These are phyloP conservation scores for Lodderomyces parapsilosis DNA, from an alignment of 1,139 yeast genomes.

Conservation along the genomic window DNA sequence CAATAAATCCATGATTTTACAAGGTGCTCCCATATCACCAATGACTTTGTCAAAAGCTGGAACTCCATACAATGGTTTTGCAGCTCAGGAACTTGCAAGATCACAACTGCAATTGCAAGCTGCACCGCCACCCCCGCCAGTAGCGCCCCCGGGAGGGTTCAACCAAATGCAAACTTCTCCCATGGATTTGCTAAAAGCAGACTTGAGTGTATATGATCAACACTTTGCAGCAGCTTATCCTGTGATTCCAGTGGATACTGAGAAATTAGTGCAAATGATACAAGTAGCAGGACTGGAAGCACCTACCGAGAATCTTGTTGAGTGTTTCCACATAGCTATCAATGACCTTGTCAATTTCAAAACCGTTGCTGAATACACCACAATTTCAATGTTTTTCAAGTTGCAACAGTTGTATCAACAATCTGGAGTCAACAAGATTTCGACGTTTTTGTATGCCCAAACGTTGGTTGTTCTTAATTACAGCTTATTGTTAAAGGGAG, in stretches of 20 bases:
- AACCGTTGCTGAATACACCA: conserved; percentile 25
- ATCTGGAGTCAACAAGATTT: conserved; percentile 25
- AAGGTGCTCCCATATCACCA: conserved; percentile 10
- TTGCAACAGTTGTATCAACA: conserved; percentile 47
- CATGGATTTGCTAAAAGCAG: conserved; percentile 16
- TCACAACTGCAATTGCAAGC: conserved; percentile 7
- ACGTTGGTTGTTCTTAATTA: conserved; percentile 56
- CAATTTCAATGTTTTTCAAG: conserved; percentile 38
- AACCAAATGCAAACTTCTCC: conserved; percentile 13
- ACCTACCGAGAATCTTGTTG: conserved; percentile 33
- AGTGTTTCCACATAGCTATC: conserved; percentile 51
- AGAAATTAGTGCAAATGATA: conserved; percentile 17
- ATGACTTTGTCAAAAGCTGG: conserved; percentile 13
- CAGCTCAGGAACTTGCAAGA: background rate
- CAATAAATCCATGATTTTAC: conserved; percentile 22
- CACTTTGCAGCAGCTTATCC: conserved; percentile 58
- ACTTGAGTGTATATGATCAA: conserved; percentile 44
- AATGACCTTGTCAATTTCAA: conserved; percentile 46
- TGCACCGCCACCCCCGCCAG: no score
- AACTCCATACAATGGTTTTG: conserved; percentile 3
- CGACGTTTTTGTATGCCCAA: conserved; percentile 41
- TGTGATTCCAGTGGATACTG: conserved; percentile 51
- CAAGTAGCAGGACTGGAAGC: conserved; percentile 30
- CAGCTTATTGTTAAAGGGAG: conserved; percentile 56
- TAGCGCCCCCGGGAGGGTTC: conserved; percentile 6